phyloP scores from a whole-genome alignment of 2,329 filamentous ascomycete genomes.

The Monosporascus sp. region DNA sequence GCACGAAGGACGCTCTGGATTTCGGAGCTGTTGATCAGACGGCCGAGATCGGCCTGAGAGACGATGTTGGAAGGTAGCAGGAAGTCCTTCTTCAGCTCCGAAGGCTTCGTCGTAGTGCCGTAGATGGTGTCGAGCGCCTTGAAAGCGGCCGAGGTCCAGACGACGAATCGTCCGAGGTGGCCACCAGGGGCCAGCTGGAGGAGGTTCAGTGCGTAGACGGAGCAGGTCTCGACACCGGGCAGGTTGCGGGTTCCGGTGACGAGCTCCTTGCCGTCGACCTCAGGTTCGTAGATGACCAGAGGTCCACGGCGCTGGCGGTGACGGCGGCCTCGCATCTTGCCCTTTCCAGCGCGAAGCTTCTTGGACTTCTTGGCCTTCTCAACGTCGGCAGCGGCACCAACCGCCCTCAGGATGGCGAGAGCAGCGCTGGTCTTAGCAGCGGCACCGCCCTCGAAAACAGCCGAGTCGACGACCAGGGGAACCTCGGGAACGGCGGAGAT shows the following conservation, averaged over 20 bases:
- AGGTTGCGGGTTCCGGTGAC: slow-evolving; percentile 97
- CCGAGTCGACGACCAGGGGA: slow-evolving; percentile 91
- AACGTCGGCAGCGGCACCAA: slow-evolving; percentile 86
- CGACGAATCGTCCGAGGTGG: slow-evolving; percentile 96
- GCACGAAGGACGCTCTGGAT: slow-evolving; percentile 93
- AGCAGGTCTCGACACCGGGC: slow-evolving; percentile 92
- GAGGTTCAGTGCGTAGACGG: slow-evolving; percentile 93
- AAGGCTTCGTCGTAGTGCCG: slow-evolving; percentile 84
- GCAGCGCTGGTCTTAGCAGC: slow-evolving; percentile 87
- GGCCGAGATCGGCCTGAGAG: slow-evolving; percentile 89
- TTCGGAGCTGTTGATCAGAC: slow-evolving; percentile 99
- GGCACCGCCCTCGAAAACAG: slow-evolving; percentile 74
- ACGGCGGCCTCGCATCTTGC: slow-evolving; percentile 94
- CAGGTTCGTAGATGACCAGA: slow-evolving; percentile 95
- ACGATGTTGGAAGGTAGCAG: slow-evolving; percentile 89
- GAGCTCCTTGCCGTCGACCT: slow-evolving; percentile 91
- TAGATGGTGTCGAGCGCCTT: slow-evolving; percentile 96
- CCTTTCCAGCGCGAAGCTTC: slow-evolving; percentile 98
- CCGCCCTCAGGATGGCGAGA: slow-evolving; percentile 78
- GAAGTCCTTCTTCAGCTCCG: slow-evolving; percentile 98
- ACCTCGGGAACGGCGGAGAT: slow-evolving; percentile 90
- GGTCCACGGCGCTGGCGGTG: slow-evolving; percentile 97
- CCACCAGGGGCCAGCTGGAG: slow-evolving; percentile 98
- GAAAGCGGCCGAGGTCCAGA: slow-evolving; percentile 98
- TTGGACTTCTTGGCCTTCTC: slow-evolving; percentile 94